phyloP scores from a whole-genome alignment of 768 basidiomycete species.

The Lanmaoa rubissima region DNA sequence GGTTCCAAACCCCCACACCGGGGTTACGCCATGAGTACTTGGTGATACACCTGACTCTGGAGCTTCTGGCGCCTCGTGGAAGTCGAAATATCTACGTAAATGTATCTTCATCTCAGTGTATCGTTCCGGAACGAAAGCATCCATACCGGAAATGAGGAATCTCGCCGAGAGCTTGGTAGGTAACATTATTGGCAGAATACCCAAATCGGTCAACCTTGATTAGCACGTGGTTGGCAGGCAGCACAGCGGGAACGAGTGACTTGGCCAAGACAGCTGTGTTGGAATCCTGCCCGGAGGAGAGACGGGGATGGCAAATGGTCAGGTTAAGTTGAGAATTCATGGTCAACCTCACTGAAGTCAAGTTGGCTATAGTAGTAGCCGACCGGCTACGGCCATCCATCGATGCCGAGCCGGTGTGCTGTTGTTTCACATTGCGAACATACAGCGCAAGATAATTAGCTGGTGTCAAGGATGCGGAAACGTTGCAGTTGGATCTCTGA shows the following conservation, averaged over 20 bases:
- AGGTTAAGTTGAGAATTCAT: slow-evolving; percentile 26
- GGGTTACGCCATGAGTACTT: slow-evolving; percentile 58
- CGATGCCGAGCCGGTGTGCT: not conserved
- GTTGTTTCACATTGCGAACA: not conserved
- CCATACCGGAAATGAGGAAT: slow-evolving; percentile 39
- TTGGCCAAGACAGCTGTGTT: slow-evolving; percentile 29
- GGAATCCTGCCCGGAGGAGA: slow-evolving; percentile 33
- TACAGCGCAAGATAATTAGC: not conserved
- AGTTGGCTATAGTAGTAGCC: not conserved
- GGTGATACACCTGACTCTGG: slow-evolving; percentile 35
- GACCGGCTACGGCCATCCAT: not conserved
- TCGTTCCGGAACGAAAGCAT: not conserved
- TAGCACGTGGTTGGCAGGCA: slow-evolving; percentile 47
- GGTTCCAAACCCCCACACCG: slow-evolving; percentile 73
- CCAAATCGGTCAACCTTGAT: slow-evolving; percentile 65
- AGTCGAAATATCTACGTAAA: slow-evolving; percentile 65
- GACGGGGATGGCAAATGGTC: slow-evolving; percentile 41
- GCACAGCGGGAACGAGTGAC: slow-evolving; percentile 18
- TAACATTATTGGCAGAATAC: slow-evolving; percentile 70
- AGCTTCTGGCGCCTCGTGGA: slow-evolving; percentile 48
- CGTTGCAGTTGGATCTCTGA: not conserved
- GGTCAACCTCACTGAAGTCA: not conserved
- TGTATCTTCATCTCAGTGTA: not conserved
- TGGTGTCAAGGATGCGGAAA: not conserved
- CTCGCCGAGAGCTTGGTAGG: slow-evolving; percentile 59